phyloP scores from a whole-genome alignment of 2,329 filamentous ascomycete species.

The Alternaria alternata region DNA sequence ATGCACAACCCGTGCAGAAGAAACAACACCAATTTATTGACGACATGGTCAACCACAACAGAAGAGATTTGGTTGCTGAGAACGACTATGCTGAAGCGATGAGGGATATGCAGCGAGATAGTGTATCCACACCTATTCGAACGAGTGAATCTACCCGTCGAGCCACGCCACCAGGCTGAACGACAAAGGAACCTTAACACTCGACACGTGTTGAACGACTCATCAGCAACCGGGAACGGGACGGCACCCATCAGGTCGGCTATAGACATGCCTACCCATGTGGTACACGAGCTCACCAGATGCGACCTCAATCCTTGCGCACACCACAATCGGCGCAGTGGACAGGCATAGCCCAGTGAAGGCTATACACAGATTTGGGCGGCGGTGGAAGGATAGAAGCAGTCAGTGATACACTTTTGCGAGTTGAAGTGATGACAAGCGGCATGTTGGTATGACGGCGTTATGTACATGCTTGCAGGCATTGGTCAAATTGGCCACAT shows the following conservation, averaged over 20 bases:
- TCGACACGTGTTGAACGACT: neutral
- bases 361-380: neutral
- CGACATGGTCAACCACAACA: constrained; percentile 23
- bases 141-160: constrained; percentile 9
- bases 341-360: neutral
- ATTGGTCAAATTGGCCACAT: neutral
- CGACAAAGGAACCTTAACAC: neutral
- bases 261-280: neutral
- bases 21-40: constrained; percentile 32
- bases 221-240: neutral
- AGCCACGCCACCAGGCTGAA: constrained; percentile 9
- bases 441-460: neutral
- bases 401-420: neutral
- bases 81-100: constrained; percentile 42
- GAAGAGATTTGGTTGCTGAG: constrained; percentile 32
- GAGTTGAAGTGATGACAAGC: neutral
- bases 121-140: constrained; percentile 11
- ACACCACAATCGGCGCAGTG: neutral
- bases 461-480: constrained; percentile 3
- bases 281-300: neutral
- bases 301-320: neutral
- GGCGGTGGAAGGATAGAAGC: neutral
- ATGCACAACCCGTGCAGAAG: constrained; percentile 23
- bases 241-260: neutral
- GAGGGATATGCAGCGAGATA: constrained; percentile 36